Percentiles rank a stretch among this genome's conserved stretches.
These are phyloP conservation scores for Cryptosporidium andersoni DNA, from an alignment of 169 alveolate species.

Conservation along the genomic window DNA sequence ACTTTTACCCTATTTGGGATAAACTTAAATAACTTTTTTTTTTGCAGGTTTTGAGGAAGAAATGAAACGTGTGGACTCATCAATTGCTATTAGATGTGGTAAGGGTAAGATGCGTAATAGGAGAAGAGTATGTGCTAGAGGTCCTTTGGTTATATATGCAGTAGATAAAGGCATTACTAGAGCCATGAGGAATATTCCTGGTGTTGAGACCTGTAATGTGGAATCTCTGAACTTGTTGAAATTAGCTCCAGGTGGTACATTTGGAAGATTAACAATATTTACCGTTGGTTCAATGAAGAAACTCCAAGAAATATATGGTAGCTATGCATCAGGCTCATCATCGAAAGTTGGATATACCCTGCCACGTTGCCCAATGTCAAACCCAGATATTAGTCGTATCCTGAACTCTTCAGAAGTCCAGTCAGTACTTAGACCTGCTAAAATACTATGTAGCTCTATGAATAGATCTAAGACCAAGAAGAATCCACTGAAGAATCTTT, in stretches of 20 bases:
- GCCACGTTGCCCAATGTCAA: conserved; percentile 82
- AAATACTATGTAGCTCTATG: background rate
- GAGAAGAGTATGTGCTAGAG: conserved; percentile 92
- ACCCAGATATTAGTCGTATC: conserved; percentile 95
- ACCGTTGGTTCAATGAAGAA: conserved; percentile 94
- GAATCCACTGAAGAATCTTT: conserved; percentile 35
- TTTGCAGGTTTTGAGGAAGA: conserved; percentile 57
- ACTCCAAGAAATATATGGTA: conserved; percentile 90
- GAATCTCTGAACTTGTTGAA: conserved; percentile 94
- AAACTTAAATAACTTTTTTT: background rate
- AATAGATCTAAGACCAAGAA: conserved; percentile 44
- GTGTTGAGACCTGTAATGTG: conserved; percentile 95
- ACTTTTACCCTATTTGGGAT: background rate
- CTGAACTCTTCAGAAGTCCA: conserved; percentile 96
- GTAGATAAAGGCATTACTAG: conserved; percentile 91
- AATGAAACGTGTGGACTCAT: conserved; percentile 71
- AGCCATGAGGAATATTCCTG: conserved; percentile 98
- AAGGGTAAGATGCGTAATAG: conserved; percentile 95
- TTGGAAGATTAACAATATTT: conserved; percentile 97
- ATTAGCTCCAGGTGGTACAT: conserved; percentile 98
- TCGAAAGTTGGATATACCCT: conserved; percentile 75
- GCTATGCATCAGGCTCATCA: conserved; percentile 78
- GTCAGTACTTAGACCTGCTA: conserved; percentile 85
- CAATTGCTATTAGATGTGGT: conserved; percentile 91
- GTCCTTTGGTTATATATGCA: conserved; percentile 96